Evolutionary conservation across 495 filamentous ascomycete genomes (phyloP).

Genomic region (Xylaria telfairii): DNA sequence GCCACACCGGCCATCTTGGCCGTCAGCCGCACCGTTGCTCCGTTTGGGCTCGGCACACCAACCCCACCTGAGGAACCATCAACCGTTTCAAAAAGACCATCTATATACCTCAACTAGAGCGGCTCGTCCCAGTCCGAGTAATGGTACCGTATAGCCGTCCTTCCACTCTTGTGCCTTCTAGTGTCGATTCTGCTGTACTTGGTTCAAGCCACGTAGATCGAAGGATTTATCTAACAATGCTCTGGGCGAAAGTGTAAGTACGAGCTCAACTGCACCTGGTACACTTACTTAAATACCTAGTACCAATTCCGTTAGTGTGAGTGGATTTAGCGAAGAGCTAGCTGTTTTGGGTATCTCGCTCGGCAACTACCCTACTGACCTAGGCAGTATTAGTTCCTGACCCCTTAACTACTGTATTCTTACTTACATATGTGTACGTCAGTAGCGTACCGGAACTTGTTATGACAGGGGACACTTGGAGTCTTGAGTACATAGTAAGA

Average conservation of each 20-base stretch:
- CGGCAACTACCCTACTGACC: no score
- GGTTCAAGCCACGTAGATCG: background rate
- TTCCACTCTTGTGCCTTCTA: background rate
- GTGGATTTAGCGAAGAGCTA: no score
- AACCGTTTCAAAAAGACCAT: no score
- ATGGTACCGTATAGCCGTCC: background rate
- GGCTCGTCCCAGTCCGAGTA: no score
- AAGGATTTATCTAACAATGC: background rate
- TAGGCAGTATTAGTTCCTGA: no score
- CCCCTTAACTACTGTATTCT: no score
- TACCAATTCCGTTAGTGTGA: no score
- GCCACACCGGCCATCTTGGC: background rate
- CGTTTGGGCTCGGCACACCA: background rate
- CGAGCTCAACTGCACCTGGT: no score
- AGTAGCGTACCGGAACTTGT: background rate
- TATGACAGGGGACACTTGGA: background rate
- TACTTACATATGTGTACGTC: background rate
- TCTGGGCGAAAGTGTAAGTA: background rate
- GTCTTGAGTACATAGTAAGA: background rate
- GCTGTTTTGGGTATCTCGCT: no score
- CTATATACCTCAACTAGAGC: no score
- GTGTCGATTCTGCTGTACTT: background rate
- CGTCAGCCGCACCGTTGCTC: background rate
- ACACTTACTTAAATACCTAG: background rate
- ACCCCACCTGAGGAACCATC: background rate